Evolutionary conservation across 768 basidiomycete genomes (phyloP).

Genomic region (Tulasnella calospora): DNA sequence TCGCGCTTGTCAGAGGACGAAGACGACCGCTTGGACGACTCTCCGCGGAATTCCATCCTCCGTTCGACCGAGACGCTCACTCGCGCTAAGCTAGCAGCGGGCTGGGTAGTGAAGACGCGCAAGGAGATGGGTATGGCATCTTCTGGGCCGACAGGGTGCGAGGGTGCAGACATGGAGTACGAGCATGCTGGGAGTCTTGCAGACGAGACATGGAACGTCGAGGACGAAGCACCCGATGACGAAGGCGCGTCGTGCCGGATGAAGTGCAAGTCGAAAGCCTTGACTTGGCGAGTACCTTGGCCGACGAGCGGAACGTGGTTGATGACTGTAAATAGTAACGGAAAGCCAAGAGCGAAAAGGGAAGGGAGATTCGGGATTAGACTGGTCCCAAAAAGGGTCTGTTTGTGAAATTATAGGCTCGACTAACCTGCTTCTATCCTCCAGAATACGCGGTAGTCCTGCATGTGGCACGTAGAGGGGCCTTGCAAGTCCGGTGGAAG

Average conservation of each 20-base stretch:
- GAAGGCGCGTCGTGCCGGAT: slow-evolving; percentile 60
- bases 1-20: slow-evolving; percentile 5
- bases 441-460: slow-evolving; percentile 77
- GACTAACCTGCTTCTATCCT: slow-evolving; percentile 72
- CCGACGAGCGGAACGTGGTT: slow-evolving; percentile 59
- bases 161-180: slow-evolving; percentile 48
- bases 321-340: slow-evolving; percentile 46
- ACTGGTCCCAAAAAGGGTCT: slow-evolving; percentile 12
- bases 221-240: slow-evolving; percentile 4
- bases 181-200: slow-evolving; percentile 36
- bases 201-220: slow-evolving; percentile 36
- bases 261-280: slow-evolving; percentile 67
- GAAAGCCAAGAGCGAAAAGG: not conserved
- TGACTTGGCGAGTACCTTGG: slow-evolving; percentile 63
- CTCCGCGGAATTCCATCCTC: slow-evolving; percentile 57
- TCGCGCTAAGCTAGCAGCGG: slow-evolving; percentile 54
- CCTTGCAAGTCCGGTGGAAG: slow-evolving; percentile 61
- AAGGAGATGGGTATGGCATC: slow-evolving; percentile 67
- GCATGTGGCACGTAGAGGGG: slow-evolving; percentile 53
- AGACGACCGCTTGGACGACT: not conserved
- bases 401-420: not conserved
- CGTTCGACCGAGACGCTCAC: slow-evolving; percentile 65
- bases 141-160: slow-evolving; percentile 59
- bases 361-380: not conserved
- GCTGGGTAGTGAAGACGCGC: slow-evolving; percentile 55